Percentiles rank a stretch among this genome's conserved stretches.
These are phyloP conservation scores for Nepenthes gracilis DNA, from an alignment of 148 eudicot species.

Conservation along the genomic window DNA sequence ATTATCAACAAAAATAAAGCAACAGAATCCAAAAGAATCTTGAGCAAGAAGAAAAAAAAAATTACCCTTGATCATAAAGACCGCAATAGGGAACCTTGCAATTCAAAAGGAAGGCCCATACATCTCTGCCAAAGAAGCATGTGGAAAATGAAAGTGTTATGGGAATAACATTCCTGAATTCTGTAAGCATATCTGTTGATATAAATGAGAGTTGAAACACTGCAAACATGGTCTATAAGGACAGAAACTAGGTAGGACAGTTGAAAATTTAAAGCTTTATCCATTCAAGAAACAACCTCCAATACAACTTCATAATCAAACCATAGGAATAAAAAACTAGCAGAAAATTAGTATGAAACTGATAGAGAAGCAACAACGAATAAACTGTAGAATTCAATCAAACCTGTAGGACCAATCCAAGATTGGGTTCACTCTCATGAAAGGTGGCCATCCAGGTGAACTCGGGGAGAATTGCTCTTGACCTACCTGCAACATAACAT, in stretches of 20 bases:
- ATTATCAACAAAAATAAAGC: constrained; percentile 2
- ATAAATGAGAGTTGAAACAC: constrained; percentile 4
- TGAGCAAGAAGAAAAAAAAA: constrained; percentile 6
- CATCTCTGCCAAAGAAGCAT: constrained; percentile 53
- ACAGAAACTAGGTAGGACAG: neutral
- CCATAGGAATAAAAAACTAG: too few species aligned
- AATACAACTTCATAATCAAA: too few species aligned
- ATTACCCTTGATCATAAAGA: constrained; percentile 96
- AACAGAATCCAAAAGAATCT: neutral
- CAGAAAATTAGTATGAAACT: neutral
- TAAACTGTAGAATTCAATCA: constrained; percentile 6
- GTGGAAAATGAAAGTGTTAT: constrained; percentile 1
- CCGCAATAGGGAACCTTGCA: constrained; percentile 94
- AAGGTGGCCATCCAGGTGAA: constrained; percentile 97
- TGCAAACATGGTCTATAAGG: neutral
- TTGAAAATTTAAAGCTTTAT: too few species aligned
- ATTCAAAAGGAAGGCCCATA: constrained; percentile 85
- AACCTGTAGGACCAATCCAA: constrained; percentile 99
- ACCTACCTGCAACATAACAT: constrained; percentile 60
- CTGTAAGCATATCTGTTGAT: neutral
- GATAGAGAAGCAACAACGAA: neutral
- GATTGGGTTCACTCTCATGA: constrained; percentile 98
- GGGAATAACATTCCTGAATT: neutral
- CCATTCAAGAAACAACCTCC: too few species aligned
- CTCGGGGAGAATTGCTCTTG: constrained; percentile 98